A percentile compares a stretch with the other conserved stretches of the same genome.
Conservation (phyloP, 2,329 filamentous ascomycete genomes). For the Tetracladium maxilliforme region DNA sequence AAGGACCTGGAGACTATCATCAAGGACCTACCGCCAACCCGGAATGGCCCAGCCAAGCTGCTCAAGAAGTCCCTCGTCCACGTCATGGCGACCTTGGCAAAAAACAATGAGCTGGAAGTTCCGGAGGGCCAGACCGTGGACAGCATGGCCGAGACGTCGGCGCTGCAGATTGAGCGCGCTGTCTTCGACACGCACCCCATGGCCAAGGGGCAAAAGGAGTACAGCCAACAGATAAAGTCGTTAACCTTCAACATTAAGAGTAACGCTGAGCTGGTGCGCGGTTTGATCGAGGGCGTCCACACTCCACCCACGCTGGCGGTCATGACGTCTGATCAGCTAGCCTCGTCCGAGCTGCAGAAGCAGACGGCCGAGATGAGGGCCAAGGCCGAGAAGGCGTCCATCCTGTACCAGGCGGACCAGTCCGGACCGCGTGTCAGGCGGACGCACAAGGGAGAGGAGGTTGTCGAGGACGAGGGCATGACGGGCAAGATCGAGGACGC, state of each 20-base stretch:
- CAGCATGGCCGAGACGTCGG: constrained; percentile 52
- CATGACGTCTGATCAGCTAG: constrained; percentile 85
- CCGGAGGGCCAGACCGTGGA: constrained; percentile 49
- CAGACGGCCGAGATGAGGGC: constrained; percentile 67
- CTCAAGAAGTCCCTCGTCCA: constrained; percentile 55
- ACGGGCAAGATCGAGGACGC: no score
- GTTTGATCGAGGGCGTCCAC: constrained; percentile 58
- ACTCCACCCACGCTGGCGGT: constrained; percentile 64
- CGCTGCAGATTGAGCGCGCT: constrained; percentile 67
- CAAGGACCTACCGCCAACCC: constrained; percentile 40
- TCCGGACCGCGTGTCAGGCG: constrained; percentile 70
- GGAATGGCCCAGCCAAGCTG: constrained; percentile 55
- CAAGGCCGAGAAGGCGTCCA: constrained; percentile 68
- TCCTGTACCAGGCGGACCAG: constrained; percentile 59
- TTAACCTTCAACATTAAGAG: constrained; percentile 80
- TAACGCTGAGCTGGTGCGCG: constrained; percentile 64
- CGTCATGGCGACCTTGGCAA: constrained; percentile 51
- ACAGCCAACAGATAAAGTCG: constrained; percentile 52
- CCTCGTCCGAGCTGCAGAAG: constrained; percentile 74
- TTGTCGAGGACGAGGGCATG: constrained; percentile 64
- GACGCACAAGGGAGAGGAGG: constrained; percentile 90
- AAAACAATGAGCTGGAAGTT: constrained; percentile 46
- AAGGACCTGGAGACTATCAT: constrained; percentile 35
- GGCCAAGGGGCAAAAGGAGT: constrained; percentile 33
- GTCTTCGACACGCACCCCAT: constrained; percentile 40